Evolutionary conservation across 2,329 filamentous ascomycete genomes (phyloP).

Genomic region (Celoporthe dispersa): DNA sequence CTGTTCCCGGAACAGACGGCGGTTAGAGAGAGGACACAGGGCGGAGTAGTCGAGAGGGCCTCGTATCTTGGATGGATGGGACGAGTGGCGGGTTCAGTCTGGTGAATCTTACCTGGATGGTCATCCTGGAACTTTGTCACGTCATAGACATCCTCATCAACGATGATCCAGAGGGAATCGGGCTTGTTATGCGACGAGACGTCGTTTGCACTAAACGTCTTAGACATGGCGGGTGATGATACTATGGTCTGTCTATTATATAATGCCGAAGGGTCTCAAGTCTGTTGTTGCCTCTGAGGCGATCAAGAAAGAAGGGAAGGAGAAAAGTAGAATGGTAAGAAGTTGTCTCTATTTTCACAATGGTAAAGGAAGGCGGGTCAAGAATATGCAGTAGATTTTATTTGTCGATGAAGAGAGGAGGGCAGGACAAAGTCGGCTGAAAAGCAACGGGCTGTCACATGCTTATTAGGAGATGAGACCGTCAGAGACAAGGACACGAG

Average conservation of each 20-base stretch:
- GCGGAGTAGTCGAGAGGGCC: not conserved
- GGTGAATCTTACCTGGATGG: constrained; percentile 68
- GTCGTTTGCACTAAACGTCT: constrained; percentile 81
- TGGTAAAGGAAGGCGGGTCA: not conserved
- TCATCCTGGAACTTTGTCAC: constrained; percentile 86
- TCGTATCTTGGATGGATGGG: not conserved
- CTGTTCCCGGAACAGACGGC: constrained; percentile 37
- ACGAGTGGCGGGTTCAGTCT: not conserved
- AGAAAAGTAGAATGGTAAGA: not conserved
- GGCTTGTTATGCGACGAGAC: constrained; percentile 91
- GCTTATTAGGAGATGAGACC: constrained; percentile 8
- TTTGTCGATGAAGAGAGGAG: not conserved
- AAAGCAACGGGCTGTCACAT: constrained; percentile 14
- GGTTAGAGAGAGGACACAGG: not conserved
- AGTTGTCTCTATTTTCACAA: not conserved
- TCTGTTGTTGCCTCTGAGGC: constrained; percentile 8
- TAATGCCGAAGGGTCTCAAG: not conserved
- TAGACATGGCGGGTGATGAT: constrained; percentile 68
- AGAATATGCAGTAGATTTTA: not conserved
- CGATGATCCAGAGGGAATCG: constrained; percentile 83
- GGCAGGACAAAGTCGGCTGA: not conserved
- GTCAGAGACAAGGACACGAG: constrained; percentile 5
- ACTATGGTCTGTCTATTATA: not conserved
- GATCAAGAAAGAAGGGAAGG: constrained; percentile 14
- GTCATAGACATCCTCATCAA: constrained; percentile 96